Evolutionary conservation across 2,329 filamentous ascomycete species (phyloP).

Genomic region (Aspergillus glaucus): DNA sequence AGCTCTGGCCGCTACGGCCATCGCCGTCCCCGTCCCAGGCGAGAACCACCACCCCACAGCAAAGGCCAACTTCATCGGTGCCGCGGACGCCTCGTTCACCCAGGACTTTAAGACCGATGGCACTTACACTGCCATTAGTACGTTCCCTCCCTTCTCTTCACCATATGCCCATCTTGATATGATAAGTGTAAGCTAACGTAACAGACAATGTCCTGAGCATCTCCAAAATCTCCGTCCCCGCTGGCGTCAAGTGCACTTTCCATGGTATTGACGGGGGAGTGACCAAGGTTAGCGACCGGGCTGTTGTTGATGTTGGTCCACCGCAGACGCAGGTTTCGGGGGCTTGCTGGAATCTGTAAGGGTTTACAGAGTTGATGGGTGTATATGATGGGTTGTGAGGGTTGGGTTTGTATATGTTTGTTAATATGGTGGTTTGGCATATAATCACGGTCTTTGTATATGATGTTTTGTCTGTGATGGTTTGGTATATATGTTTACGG

Average conservation of each 20-base stretch:
- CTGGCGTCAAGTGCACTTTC: constrained; percentile 13
- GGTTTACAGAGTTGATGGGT: no score
- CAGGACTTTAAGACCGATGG: constrained; percentile 13
- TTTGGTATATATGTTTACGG: no score
- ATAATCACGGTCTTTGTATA: no score
- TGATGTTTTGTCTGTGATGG: no score
- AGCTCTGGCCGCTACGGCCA: not conserved
- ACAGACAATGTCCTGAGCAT: constrained; percentile 16
- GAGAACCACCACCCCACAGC: not conserved
- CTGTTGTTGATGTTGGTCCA: constrained; percentile 16
- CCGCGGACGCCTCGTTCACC: constrained; percentile 13
- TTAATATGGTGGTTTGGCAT: no score
- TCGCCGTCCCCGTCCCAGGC: not conserved
- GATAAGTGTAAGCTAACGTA: no score
- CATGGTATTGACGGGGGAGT: constrained; percentile 13
- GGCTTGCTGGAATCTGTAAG: constrained; percentile 4
- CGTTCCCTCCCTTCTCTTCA: not conserved
- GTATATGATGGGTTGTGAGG: no score
- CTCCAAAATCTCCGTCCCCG: constrained; percentile 11
- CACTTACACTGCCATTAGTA: constrained; percentile 10
- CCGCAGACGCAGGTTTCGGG: constrained; percentile 18
- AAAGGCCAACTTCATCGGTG: constrained; percentile 14
- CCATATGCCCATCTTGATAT: not conserved
- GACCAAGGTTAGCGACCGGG: constrained; percentile 11
- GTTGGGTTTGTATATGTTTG: no score